phyloP scores from a whole-genome alignment of 2,329 filamentous ascomycete genomes.

The Xylaria sp. region DNA sequence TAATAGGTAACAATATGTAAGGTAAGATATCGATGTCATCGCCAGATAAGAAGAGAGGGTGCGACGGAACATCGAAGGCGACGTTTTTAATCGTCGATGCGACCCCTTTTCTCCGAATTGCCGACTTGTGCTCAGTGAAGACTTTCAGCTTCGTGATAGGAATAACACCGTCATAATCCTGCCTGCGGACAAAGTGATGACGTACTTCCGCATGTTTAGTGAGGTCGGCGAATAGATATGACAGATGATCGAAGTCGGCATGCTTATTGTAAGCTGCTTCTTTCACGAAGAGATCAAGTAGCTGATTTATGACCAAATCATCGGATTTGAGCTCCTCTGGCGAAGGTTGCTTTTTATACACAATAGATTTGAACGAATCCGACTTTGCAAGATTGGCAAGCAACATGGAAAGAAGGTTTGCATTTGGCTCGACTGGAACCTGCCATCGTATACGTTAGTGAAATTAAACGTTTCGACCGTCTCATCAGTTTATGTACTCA shows the following conservation, averaged over 20 bases:
- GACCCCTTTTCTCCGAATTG: slow-evolving; percentile 90
- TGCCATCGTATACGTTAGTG: slow-evolving; percentile 50
- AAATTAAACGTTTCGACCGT: not conserved
- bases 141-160: slow-evolving; percentile 92
- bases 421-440: slow-evolving; percentile 80
- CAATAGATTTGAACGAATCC: slow-evolving; percentile 75
- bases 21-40: slow-evolving; percentile 83
- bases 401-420: slow-evolving; percentile 88
- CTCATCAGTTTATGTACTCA: slow-evolving; percentile 55
- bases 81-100: slow-evolving; percentile 95
- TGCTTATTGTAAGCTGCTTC: slow-evolving; percentile 86
- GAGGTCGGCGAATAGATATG: slow-evolving; percentile 93
- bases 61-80: slow-evolving; percentile 81
- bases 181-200: slow-evolving; percentile 77
- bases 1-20: slow-evolving; percentile 88
- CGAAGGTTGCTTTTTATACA: slow-evolving; percentile 73
- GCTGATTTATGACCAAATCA: slow-evolving; percentile 82
- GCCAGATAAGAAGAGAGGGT: slow-evolving; percentile 76
- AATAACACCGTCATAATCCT: slow-evolving; percentile 84
- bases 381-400: slow-evolving; percentile 91
- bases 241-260: slow-evolving; percentile 90
- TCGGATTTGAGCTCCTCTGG: slow-evolving; percentile 79
- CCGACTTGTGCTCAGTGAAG: slow-evolving; percentile 89
- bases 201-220: slow-evolving; percentile 82
- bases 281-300: slow-evolving; percentile 96